Conservation (phyloP, 2,329 filamentous ascomycete genomes). For the Mycocentrospora acerina region DNA sequence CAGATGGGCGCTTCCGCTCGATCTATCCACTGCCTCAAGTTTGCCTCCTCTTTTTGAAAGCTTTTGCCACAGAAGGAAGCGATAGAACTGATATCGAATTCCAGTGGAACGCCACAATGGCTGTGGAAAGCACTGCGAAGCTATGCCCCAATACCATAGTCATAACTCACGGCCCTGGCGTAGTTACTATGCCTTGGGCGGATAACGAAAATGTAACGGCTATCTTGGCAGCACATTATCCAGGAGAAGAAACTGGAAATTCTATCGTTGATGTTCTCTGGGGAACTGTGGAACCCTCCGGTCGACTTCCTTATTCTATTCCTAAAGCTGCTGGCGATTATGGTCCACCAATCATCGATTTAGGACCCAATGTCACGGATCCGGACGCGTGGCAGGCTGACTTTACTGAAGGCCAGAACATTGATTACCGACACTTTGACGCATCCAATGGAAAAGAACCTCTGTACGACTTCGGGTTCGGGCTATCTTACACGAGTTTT, state of each 20-base stretch:
- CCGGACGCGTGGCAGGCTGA: background rate
- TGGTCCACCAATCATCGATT: constrained; percentile 22
- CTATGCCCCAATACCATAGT: constrained; percentile 52
- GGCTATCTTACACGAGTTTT: constrained; percentile 48
- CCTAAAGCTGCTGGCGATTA: constrained; percentile 38
- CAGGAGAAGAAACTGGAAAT: constrained; percentile 49
- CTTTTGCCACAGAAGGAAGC: constrained; percentile 43
- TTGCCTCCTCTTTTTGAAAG: constrained; percentile 58
- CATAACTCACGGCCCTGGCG: constrained; percentile 40
- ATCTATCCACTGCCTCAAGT: constrained; percentile 42
- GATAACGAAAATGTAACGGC: background rate
- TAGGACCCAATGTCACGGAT: constrained; percentile 12
- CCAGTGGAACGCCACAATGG: constrained; percentile 36
- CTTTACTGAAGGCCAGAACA: constrained; percentile 29
- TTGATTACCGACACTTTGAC: constrained; percentile 51
- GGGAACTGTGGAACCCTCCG: constrained; percentile 48
- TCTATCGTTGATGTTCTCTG: constrained; percentile 50
- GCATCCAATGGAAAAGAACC: constrained; percentile 44
- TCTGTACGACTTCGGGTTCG: constrained; percentile 50
- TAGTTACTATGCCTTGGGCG: constrained; percentile 31
- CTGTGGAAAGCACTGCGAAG: constrained; percentile 33
- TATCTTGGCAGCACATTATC: background rate
- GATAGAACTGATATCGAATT: constrained; percentile 38
- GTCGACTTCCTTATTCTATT: constrained; percentile 59
- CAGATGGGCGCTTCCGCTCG: too few relatives aligned